Evolutionary conservation across 768 basidiomycete species (phyloP).

Genomic region (Tulasnella sp.): DNA sequence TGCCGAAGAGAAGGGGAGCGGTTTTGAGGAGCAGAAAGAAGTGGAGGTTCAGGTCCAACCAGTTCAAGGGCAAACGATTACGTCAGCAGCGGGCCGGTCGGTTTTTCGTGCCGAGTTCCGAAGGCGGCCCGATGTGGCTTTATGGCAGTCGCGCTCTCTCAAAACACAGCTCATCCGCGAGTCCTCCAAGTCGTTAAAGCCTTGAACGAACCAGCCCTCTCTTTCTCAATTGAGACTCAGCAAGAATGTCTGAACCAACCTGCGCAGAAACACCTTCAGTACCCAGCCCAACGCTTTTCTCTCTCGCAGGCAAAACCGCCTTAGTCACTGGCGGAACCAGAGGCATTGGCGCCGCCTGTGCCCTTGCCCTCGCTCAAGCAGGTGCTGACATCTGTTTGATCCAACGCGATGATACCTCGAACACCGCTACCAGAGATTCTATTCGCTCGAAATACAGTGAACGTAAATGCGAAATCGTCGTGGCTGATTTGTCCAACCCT

Average conservation of each 20-base stretch:
- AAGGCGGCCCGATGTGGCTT: background rate
- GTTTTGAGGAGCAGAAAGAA: background rate
- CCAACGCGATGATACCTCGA: constrained; percentile 42
- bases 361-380: constrained; percentile 52
- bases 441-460: constrained; percentile 30
- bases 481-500: constrained; percentile 55
- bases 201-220: background rate
- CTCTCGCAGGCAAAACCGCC: constrained; percentile 15
- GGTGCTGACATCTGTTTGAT: constrained; percentile 51
- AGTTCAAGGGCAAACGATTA: background rate
- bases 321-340: constrained; percentile 26
- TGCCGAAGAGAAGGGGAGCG: background rate
- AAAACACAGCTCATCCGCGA: background rate
- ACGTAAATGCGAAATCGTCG: constrained; percentile 39
- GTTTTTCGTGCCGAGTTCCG: constrained; percentile 3
- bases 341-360: constrained; percentile 57
- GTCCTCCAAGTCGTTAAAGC: background rate
- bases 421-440: constrained; percentile 37
- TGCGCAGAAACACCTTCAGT: constrained; percentile 5
- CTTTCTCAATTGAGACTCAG: background rate
- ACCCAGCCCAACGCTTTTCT: constrained; percentile 14
- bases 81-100: background rate
- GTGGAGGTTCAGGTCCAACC: background rate
- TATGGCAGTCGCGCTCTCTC: background rate
- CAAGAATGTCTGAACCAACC: constrained; percentile 14